phyloP scores from a whole-genome alignment of 495 filamentous ascomycete species.

The Annulohypoxylon maeteangense region DNA sequence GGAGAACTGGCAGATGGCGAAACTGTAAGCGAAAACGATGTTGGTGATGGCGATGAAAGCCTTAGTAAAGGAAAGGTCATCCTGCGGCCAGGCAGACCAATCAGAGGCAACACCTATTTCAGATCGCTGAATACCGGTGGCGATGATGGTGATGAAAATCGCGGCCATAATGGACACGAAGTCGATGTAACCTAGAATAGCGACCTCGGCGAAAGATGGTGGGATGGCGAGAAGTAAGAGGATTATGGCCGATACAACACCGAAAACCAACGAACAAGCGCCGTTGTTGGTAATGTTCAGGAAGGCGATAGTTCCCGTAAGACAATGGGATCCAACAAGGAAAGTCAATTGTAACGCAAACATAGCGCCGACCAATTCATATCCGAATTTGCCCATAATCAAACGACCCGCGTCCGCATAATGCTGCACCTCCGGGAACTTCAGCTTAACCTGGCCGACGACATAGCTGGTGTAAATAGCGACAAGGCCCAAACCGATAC shows the following conservation, averaged over 20 bases:
- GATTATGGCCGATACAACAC: slow-evolving; percentile 70
- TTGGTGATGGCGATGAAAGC: slow-evolving; percentile 76
- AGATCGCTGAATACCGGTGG: slow-evolving; percentile 64
- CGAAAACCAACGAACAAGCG: slow-evolving; percentile 74
- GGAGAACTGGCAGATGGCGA: slow-evolving; percentile 77
- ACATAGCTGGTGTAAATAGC: slow-evolving; percentile 82
- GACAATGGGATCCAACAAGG: slow-evolving; percentile 78
- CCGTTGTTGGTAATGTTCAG: slow-evolving; percentile 71
- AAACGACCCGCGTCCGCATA: slow-evolving; percentile 78
- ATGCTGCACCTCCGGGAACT: slow-evolving; percentile 75
- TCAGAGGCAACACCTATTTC: slow-evolving; percentile 49
- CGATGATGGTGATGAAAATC: slow-evolving; percentile 77
- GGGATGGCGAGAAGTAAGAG: slow-evolving; percentile 72
- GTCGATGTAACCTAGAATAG: slow-evolving; percentile 69
- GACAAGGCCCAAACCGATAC: slow-evolving; percentile 69
- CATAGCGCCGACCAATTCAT: slow-evolving; percentile 70
- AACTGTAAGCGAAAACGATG: slow-evolving; percentile 79
- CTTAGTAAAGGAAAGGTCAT: slow-evolving; percentile 50
- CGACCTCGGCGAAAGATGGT: slow-evolving; percentile 62
- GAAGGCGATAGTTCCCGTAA: slow-evolving; percentile 78
- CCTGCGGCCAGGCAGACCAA: slow-evolving; percentile 59
- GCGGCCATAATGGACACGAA: slow-evolving; percentile 72
- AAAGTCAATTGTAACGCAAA: slow-evolving; percentile 77
- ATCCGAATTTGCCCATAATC: slow-evolving; percentile 70
- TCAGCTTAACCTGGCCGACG: slow-evolving; percentile 79